A percentile compares a stretch with the other conserved stretches of the same genome.
Evolutionary conservation across 2,329 filamentous ascomycete genomes (phyloP).

Genomic region (Fusarium pseudonygamai): DNA sequence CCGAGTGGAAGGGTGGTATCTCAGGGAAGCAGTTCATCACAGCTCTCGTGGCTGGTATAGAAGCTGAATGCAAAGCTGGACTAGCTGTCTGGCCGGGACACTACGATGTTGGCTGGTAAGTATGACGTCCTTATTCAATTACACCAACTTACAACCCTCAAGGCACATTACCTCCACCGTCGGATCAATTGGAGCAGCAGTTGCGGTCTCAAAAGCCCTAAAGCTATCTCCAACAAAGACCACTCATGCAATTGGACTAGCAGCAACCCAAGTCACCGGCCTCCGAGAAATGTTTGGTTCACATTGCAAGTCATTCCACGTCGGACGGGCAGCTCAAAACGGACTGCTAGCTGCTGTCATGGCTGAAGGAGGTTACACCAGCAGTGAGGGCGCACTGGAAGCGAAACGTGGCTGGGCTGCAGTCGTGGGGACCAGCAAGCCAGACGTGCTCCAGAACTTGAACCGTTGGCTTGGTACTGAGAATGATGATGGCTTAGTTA

Average conservation of each 20-base stretch:
- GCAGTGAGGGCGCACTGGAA: background rate
- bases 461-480: background rate
- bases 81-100: background rate
- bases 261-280: background rate
- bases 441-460: background rate
- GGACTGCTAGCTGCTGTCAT: background rate
- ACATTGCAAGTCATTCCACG: background rate
- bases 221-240: background rate
- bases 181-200: background rate
- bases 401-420: background rate
- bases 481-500: background rate
- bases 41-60: background rate
- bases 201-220: background rate
- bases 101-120: conserved; percentile 5
- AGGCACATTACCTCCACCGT: background rate
- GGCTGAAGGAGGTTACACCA: background rate
- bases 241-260: background rate
- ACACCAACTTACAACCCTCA: accelerated
- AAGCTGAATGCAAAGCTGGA: conserved; percentile 1
- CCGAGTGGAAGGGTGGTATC: background rate
- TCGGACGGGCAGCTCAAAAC: background rate
- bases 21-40: background rate
- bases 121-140: background rate
- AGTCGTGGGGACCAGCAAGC: background rate
- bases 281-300: conserved; percentile 8